Base-by-base conservation (phyloP, 2,329 filamentous ascomycete genomes). In the Cercospora zeae-maydis region DNA sequence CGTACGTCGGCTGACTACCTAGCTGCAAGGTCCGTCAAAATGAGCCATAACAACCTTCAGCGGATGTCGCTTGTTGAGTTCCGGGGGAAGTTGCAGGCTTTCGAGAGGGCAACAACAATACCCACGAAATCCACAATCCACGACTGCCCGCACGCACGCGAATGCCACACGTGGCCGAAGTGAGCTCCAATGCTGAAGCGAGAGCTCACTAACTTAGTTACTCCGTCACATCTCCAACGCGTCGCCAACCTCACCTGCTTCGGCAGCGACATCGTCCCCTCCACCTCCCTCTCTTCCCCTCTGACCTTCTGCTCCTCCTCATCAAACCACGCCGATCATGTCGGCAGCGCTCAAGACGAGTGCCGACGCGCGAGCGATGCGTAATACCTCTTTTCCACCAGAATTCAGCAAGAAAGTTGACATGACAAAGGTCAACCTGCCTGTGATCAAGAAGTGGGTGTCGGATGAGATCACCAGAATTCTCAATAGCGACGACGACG, bases 361-460 rank as follows among this genome's bases (percentile, higher is more conserved):
- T 68, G 91, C 95, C 66, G 93, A 97, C 78, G 88, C 90, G 68
- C 96, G 96, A 82, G 85, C 96, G 72, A 81, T 97, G 61, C 91
- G 89, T 83, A 88, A 88, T 77, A 98, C 93, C 61, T 97, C 96
- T 75, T 98, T 97, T 68, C 95, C 95, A 51, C 84, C 88, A 7
- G 92, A 97, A 74, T 99, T 98, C 80, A 93, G 86, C 75, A 88
- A 91, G 75, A 97, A 97, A 81, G 95, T 99, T 68, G 93, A 99
- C 81, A 96, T 96, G 86, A 86, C 88, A 71, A 98, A 98, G 81
- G 92, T 99, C 77, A 97, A 99, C 75, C 83, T 96, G 56, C 92
- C 96, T 77, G 91, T 99, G 61, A 96, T 99, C 87, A 97, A 97
- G 84, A 96, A 95, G 91, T 99, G 95, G 95, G 97, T 98, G 75